Base-by-base conservation (phyloP, 2,329 filamentous ascomycete species). In the Colletotrichum coccodes region DNA sequence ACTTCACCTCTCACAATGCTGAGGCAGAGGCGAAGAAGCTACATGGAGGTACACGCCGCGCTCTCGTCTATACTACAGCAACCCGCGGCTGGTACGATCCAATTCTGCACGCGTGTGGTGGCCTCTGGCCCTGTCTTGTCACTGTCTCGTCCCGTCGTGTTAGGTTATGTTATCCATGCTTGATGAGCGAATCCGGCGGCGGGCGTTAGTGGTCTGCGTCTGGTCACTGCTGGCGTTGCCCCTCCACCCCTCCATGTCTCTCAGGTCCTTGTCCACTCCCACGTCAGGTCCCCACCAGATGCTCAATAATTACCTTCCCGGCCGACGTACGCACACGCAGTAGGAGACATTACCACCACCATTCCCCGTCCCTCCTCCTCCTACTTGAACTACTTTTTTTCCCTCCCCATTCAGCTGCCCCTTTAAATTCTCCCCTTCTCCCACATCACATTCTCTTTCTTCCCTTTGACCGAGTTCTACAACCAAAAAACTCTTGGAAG, bases 401-500 rank as follows among this genome's bases (percentile, higher is more conserved):
- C 70, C 64, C 40, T 42, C 66, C 46, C 53, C 60, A 30, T 60
- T 49, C 62, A 30, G 21, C 42, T 23, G 49, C 26, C 40, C 56
- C 36, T 60, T 69, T 52, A 60, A 69, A 56, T 50, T 42, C 30
- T 42, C 46, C 30, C 54, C 49, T 54, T 30, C 59, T 62, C 46
- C 61, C 66, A 36, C 47, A 42, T 38, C 32, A 36, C 40, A 66
- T 42, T 71, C 74, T 73, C 72, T 72, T 72, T 70, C 75, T 72
- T 73, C 52, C 28, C 26, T 49, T 42, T 69, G 54, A 66, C 18
- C 65, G 54, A 68, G 47, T n/a, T 57, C 53, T 50, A 32, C 30
- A 60, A 38, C 23, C 30, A 5, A 26, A 49, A 38, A 36, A 59
- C 64, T 71, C 40, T 73, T 50, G 66, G 57, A 72, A 69, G 68